Percentiles rank a stretch among this genome's conserved stretches.
phyloP scores from a whole-genome alignment of 2,329 filamentous ascomycete species.

The Seiridium cupressi region DNA sequence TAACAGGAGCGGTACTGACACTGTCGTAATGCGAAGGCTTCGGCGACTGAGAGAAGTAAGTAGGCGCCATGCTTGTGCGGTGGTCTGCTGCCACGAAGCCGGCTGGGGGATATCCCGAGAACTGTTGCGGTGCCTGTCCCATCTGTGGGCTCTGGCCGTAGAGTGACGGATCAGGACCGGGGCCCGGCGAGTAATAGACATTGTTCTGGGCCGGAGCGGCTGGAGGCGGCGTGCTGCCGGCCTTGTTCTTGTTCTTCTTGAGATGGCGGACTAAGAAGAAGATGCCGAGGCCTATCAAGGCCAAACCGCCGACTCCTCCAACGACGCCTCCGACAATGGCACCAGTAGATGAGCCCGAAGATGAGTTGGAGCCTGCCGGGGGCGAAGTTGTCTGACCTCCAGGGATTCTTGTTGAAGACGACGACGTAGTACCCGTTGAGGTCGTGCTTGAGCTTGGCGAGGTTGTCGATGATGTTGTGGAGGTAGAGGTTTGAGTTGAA shows the following conservation, averaged over 20 bases:
- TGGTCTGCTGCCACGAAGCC: neutral
- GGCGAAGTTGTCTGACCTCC: neutral
- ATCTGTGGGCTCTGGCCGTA: neutral
- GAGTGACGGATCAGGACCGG: neutral
- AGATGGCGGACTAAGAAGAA: conserved; percentile 21
- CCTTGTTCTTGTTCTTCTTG: conserved; percentile 13
- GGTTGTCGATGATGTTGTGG: neutral
- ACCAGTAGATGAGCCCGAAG: conserved; percentile 16
- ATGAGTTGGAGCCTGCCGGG: neutral
- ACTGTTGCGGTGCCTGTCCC: conserved; percentile 1
- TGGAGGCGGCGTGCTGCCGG: neutral
- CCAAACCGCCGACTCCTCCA: conserved; percentile 23
- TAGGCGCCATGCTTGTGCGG: conserved; percentile 1
- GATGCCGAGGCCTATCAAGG: conserved; percentile 20
- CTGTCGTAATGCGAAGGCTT: neutral
- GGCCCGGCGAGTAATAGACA: conserved; percentile 2
- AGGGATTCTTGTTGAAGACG: neutral
- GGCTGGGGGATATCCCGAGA: neutral
- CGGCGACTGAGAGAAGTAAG: neutral
- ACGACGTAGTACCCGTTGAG: neutral
- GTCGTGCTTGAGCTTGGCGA: neutral
- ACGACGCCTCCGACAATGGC: conserved; percentile 26
- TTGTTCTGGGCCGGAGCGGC: neutral
- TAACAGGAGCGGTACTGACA: neutral
- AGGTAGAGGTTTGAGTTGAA: neutral